Base-by-base conservation (phyloP, 2,329 filamentous ascomycete species). In the Colletotrichum tamarilloi region DNA sequence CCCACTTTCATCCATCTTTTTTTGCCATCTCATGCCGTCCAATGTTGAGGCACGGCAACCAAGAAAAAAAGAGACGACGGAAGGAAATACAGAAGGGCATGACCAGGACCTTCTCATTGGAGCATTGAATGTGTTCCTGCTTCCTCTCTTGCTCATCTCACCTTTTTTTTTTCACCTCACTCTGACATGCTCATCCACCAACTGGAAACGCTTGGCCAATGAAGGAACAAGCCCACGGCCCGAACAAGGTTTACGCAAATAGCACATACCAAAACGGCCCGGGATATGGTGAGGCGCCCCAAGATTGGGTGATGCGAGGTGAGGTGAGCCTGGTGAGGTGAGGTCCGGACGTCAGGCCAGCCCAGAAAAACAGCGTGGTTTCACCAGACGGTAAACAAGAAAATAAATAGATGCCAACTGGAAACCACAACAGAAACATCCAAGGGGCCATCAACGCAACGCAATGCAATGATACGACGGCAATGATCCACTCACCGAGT, bases 371-470 rank as follows among this genome's bases (percentile, higher is more conserved):
- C 46, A 26, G 26, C 22, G 16, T 24, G 26, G 26, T 28, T 56
- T 28, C 11, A 28, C 7, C 12, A 35, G 16, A 64, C 14, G 14
- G 58, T 49, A 49, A 22, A 19, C 46, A 49, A 32, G 16, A 30
- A 49, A 62, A 32, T n/a, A 49, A 72, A 57, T 66, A 56, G 30
- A 62, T 28, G 57, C 56, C 14, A 28, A 35, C 62, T 28, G 22
- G 57, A 68, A 72, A 72, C 63, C 62, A 12, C n/a, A 56, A 42
- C 64, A 57, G 56, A 72, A 68, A 68, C 63, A 68, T 14, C 8
- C 28, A 72, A 42, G 68, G 56, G 67, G 66, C 12, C n/a, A 24
- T 24, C 52, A 22, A n/a, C 30, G 24, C 22, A 59, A 56, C 26
- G 19, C 30, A 62, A 53, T 30, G 28, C 30, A 55, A 32, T 67